Percentiles rank a stretch among this genome's conserved stretches.
phyloP scores from a whole-genome alignment of 164 flowering plant genomes.

The Stephania yunnanensis region DNA sequence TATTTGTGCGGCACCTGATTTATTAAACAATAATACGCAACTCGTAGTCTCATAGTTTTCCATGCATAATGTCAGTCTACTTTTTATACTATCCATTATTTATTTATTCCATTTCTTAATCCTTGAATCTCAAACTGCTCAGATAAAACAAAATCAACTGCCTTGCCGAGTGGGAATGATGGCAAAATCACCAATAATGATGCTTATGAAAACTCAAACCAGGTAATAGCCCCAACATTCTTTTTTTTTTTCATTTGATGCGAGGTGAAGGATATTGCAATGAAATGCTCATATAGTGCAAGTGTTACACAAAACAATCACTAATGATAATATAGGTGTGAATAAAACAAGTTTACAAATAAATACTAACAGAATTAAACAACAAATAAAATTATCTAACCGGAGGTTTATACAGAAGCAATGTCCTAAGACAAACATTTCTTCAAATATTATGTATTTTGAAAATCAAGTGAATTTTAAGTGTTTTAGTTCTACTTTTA shows the following conservation, averaged over 20 bases:
- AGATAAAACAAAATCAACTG: constrained; percentile 11
- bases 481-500: too few species aligned
- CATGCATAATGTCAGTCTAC: constrained; percentile 23
- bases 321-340: too few species aligned
- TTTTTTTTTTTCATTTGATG: background rate
- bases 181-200: constrained; percentile 1
- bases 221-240: constrained; percentile 16
- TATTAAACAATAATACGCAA: constrained; percentile 9
- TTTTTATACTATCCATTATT: background rate
- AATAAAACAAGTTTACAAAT: too few species aligned
- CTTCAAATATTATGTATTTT: too few species aligned
- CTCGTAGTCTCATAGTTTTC: background rate
- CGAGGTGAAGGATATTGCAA: too few species aligned
- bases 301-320: too few species aligned
- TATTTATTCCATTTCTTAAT: background rate
- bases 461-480: too few species aligned
- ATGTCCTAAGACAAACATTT: too few species aligned
- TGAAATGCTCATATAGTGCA: background rate
- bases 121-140: background rate
- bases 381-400: too few species aligned
- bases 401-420: too few species aligned
- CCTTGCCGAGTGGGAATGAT: constrained; percentile 9
- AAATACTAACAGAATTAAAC: too few species aligned
- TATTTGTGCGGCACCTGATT: constrained; percentile 2
- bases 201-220: constrained; percentile 15